Evolutionary conservation across 1,139 yeast species (phyloP).

Genomic region (Arxiozyma slooffiae): DNA sequence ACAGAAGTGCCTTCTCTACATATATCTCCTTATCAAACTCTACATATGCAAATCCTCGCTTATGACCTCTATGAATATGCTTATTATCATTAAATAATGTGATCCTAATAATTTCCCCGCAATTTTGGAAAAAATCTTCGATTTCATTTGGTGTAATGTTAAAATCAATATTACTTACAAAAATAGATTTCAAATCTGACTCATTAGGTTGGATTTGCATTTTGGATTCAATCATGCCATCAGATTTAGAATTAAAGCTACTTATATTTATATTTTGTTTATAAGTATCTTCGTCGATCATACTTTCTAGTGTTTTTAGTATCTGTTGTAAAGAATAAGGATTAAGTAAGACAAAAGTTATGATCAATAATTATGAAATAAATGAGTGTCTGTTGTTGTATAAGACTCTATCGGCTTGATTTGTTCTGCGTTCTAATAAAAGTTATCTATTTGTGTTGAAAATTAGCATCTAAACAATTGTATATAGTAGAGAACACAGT

Average conservation of each 20-base stretch:
- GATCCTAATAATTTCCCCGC: constrained; percentile 71
- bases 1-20: constrained; percentile 44
- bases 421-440: background rate
- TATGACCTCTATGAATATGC: constrained; percentile 50
- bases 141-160: constrained; percentile 71
- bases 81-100: constrained; percentile 41
- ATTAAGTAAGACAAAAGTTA: background rate
- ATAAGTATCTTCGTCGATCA: background rate
- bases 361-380: too few species aligned
- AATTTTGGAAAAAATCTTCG: constrained; percentile 63
- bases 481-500: background rate
- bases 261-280: background rate
- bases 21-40: constrained; percentile 46
- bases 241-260: background rate
- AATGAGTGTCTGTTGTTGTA: too few species aligned
- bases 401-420: background rate
- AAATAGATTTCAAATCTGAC: constrained; percentile 69
- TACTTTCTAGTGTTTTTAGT: too few species aligned
- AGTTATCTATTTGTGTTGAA: too few species aligned
- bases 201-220: constrained; percentile 31
- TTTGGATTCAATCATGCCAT: background rate
- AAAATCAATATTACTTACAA: constrained; percentile 81
- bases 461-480: background rate
- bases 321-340: background rate
- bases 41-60: constrained; percentile 56